Percentiles rank a stretch among this genome's conserved stretches.
These are phyloP conservation scores for Tolypocladium endophyticum DNA, from an alignment of 2,329 filamentous ascomycete species.

Conservation along the genomic window DNA sequence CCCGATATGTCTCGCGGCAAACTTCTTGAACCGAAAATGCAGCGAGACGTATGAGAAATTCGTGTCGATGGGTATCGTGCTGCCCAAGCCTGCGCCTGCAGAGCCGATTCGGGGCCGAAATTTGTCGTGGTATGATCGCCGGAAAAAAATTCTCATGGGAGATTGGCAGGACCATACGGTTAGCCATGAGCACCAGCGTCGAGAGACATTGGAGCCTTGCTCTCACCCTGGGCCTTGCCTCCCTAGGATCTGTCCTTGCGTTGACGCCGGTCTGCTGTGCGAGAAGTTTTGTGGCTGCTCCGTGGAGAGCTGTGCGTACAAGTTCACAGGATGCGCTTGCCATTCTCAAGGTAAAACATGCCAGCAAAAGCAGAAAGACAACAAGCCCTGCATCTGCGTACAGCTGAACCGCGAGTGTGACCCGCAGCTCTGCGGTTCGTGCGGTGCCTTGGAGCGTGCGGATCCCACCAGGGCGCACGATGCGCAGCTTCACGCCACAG, in stretches of 20 bases:
- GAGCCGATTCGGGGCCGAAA: conserved; percentile 30
- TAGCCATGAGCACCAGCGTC: conserved; percentile 43
- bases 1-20: conserved; percentile 38
- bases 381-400: conserved; percentile 56
- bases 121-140: conserved; percentile 45
- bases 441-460: conserved; percentile 58
- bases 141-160: conserved; percentile 40
- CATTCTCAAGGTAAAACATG: conserved; percentile 49
- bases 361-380: conserved; percentile 41
- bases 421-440: conserved; percentile 60
- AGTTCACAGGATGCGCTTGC: conserved; percentile 59
- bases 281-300: conserved; percentile 62
- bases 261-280: conserved; percentile 50
- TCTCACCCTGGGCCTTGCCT: conserved; percentile 60
- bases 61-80: conserved; percentile 11
- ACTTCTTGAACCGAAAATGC: conserved; percentile 40
- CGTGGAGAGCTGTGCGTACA: conserved; percentile 46
- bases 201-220: conserved; percentile 54
- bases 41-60: conserved; percentile 35
- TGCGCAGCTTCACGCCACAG: conserved; percentile 41
- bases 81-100: conserved; percentile 12
- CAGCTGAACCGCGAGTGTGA: conserved; percentile 72
- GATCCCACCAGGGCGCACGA: conserved; percentile 58
- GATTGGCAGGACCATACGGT: conserved; percentile 46
- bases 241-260: conserved; percentile 51